phyloP scores from a whole-genome alignment of 768 basidiomycete species.

The Obba rivulosa region DNA sequence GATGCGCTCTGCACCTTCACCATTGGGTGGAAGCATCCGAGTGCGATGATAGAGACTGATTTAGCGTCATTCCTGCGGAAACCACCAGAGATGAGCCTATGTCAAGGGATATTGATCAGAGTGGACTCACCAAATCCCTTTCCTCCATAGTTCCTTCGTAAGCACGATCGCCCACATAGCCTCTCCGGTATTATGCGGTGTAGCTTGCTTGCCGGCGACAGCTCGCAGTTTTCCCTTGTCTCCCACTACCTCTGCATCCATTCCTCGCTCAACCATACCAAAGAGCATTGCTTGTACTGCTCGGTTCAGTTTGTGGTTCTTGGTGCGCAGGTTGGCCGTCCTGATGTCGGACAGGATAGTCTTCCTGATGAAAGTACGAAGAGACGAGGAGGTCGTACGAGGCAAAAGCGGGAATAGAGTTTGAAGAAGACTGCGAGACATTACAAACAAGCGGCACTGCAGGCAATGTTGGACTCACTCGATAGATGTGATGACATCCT shows the following conservation, averaged over 20 bases:
- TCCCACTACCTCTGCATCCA: constrained; percentile 74
- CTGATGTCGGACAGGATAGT: constrained; percentile 93
- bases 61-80: constrained; percentile 76
- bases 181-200: constrained; percentile 60
- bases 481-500: constrained; percentile 86
- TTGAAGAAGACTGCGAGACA: constrained; percentile 66
- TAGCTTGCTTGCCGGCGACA: constrained; percentile 31
- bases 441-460: neutral
- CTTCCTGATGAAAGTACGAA: constrained; percentile 83
- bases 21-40: constrained; percentile 91
- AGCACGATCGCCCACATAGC: constrained; percentile 97
- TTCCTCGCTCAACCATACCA: constrained; percentile 91
- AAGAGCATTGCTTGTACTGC: constrained; percentile 96
- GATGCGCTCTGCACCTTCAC: constrained; percentile 93
- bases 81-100: neutral
- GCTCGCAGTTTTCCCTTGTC: constrained; percentile 75
- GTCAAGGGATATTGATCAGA: neutral
- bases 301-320: constrained; percentile 94
- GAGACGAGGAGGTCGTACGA: constrained; percentile 80
- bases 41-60: constrained; percentile 84
- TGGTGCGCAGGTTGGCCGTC: constrained; percentile 80
- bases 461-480: constrained; percentile 51
- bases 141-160: constrained; percentile 91
- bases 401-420: constrained; percentile 93
- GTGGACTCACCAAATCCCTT: constrained; percentile 70